These are phyloP conservation scores for Discostella stelligeroides DNA, from an alignment of 108 stramenopile species.

Conservation along the genomic window DNA sequence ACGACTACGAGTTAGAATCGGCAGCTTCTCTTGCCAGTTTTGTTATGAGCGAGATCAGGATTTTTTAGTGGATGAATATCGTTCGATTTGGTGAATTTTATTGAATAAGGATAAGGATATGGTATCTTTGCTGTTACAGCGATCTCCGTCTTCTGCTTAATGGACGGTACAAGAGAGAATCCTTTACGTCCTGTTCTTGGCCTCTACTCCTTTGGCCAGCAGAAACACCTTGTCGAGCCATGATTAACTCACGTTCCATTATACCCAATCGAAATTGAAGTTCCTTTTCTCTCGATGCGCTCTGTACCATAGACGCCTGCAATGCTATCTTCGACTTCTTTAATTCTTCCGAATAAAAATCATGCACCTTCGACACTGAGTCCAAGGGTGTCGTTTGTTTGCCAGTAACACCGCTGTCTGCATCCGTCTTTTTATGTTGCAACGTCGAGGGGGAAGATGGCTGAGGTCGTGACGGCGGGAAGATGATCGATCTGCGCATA, in stretches of 20 bases:
- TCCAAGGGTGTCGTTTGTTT: background rate
- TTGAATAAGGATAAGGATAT: too few species aligned
- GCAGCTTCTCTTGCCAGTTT: too few species aligned
- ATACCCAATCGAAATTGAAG: constrained; percentile 61
- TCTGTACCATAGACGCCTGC: constrained; percentile 33
- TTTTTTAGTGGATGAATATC: too few species aligned
- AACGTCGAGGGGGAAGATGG: constrained; percentile 3
- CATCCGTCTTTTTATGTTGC: background rate
- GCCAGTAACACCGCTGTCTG: background rate
- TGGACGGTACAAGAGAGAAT: too few species aligned
- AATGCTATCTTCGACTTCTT: constrained; percentile 21
- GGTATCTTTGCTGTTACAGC: background rate
- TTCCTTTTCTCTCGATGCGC: constrained; percentile 36
- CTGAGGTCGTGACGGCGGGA: constrained; percentile 32
- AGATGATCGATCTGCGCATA: constrained; percentile 65
- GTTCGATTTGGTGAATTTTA: too few species aligned
- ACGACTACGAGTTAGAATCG: background rate
- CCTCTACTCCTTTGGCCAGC: too few species aligned
- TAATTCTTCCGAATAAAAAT: constrained; percentile 16
- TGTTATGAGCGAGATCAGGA: too few species aligned
- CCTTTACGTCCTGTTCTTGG: too few species aligned
- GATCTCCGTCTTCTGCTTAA: background rate
- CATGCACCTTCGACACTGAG: background rate
- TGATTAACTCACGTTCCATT: constrained; percentile 69
- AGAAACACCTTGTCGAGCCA: too few species aligned